Evolutionary conservation across 352 stramenopile genomes (phyloP).

Genomic region (Pythium oligandrum): DNA sequence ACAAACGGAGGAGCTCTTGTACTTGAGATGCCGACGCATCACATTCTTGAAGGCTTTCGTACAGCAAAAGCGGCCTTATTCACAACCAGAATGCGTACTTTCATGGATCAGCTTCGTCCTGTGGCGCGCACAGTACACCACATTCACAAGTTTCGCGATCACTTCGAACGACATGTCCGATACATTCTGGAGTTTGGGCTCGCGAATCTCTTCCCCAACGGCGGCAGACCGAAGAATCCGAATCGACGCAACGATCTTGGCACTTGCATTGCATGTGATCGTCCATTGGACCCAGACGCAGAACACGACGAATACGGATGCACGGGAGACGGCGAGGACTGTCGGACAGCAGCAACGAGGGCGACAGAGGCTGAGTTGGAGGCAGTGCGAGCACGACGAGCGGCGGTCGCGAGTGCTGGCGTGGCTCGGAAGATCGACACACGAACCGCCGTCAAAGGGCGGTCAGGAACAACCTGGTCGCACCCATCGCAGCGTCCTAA

Average conservation of each 20-base stretch:
- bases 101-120: conserved; percentile 47
- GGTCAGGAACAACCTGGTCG: conserved; percentile 27
- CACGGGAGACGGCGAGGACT: too few species aligned
- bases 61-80: conserved; percentile 40
- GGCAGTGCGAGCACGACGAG: conserved; percentile 11
- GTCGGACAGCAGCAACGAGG: neutral
- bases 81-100: conserved; percentile 24
- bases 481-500: conserved; percentile 23
- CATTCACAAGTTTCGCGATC: conserved; percentile 37
- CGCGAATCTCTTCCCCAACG: conserved; percentile 57
- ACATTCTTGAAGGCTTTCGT: conserved; percentile 48
- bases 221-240: conserved; percentile 27
- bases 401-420: conserved; percentile 5
- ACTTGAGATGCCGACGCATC: conserved; percentile 33
- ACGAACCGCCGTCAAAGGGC: conserved; percentile 33
- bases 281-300: conserved; percentile 36
- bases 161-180: conserved; percentile 34
- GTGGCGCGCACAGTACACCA: conserved; percentile 33
- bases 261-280: conserved; percentile 63
- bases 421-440: conserved; percentile 44
- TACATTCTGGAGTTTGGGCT: conserved; percentile 59
- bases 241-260: conserved; percentile 24
- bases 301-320: conserved; percentile 23
- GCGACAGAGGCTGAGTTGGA: conserved; percentile 13
- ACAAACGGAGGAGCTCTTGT: conserved; percentile 25